phyloP scores from a whole-genome alignment of 2,329 filamentous ascomycete species.

The Aspergillus cejpii region DNA sequence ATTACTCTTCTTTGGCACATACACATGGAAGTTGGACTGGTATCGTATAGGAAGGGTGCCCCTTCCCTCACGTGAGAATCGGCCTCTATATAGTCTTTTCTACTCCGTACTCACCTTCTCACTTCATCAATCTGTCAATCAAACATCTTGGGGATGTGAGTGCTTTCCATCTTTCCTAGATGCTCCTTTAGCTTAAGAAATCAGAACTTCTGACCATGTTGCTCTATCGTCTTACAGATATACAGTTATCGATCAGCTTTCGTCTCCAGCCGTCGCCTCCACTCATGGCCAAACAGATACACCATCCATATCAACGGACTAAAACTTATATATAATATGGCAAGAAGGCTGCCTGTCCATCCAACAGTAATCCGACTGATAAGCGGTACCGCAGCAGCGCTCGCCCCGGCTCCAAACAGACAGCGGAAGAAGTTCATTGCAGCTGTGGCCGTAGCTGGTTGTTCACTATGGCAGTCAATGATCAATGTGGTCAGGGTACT shows the following conservation, averaged over 20 bases:
- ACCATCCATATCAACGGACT: not conserved
- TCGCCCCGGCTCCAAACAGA: slow-evolving; percentile 14
- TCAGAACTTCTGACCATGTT: too few species aligned
- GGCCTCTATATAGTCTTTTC: too few species aligned
- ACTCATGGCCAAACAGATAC: not conserved
- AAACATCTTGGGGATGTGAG: too few species aligned
- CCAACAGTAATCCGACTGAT: slow-evolving; percentile 20
- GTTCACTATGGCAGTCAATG: slow-evolving; percentile 14
- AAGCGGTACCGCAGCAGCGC: slow-evolving; percentile 16
- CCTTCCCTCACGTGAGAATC: too few species aligned
- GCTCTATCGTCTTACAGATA: too few species aligned
- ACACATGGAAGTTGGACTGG: too few species aligned
- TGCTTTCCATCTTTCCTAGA: too few species aligned
- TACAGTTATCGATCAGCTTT: not conserved
- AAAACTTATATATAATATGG: not conserved
- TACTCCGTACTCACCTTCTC: too few species aligned
- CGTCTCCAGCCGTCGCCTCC: not conserved
- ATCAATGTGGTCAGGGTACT: slow-evolving; percentile 16
- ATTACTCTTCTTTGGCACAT: too few species aligned
- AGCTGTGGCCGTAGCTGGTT: slow-evolving; percentile 18
- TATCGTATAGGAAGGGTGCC: too few species aligned
- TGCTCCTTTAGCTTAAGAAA: too few species aligned
- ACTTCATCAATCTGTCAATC: too few species aligned
- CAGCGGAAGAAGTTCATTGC: slow-evolving; percentile 17
- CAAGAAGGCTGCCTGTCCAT: slow-evolving; percentile 11